Percentiles rank a stretch among this genome's conserved stretches.
Evolutionary conservation across 2,329 filamentous ascomycete species (phyloP).

Genomic region (Coleophoma eucalyptorum): DNA sequence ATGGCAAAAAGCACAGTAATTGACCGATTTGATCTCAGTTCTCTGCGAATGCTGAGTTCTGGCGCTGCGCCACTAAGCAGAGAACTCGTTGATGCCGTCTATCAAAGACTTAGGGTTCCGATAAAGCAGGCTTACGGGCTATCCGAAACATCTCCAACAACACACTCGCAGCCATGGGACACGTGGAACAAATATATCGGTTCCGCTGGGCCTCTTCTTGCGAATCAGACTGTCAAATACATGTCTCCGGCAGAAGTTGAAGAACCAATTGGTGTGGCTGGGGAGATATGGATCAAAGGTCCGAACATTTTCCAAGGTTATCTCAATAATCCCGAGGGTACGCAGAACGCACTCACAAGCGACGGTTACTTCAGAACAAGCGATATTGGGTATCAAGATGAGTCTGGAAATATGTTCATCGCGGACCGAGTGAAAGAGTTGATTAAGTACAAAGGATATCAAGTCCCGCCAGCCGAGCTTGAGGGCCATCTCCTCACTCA

Average conservation of each 20-base stretch:
- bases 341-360: conserved; percentile 47
- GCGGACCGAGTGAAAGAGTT: conserved; percentile 75
- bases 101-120: conserved; percentile 66
- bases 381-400: conserved; percentile 75
- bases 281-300: conserved; percentile 60
- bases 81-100: conserved; percentile 72
- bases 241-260: conserved; percentile 48
- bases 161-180: conserved; percentile 38
- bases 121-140: conserved; percentile 90
- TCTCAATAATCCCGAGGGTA: conserved; percentile 65
- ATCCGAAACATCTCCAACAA: conserved; percentile 78
- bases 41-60: conserved; percentile 74
- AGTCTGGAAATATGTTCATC: conserved; percentile 77
- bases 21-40: conserved; percentile 74
- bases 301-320: conserved; percentile 78
- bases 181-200: conserved; percentile 60
- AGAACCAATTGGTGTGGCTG: conserved; percentile 47
- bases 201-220: conserved; percentile 71
- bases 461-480: conserved; percentile 65
- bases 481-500: conserved; percentile 50
- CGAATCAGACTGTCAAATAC: conserved; percentile 77
- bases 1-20: conserved; percentile 75
- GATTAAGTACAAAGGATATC: conserved; percentile 63
- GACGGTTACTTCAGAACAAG: conserved; percentile 51
- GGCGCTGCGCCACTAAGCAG: conserved; percentile 78